Evolutionary conservation across 1,284 basidiomycete species (phyloP), one percentile per base, ranked within the genome.

Genomic region (Cutaneotrichosporon sp.): DNA sequence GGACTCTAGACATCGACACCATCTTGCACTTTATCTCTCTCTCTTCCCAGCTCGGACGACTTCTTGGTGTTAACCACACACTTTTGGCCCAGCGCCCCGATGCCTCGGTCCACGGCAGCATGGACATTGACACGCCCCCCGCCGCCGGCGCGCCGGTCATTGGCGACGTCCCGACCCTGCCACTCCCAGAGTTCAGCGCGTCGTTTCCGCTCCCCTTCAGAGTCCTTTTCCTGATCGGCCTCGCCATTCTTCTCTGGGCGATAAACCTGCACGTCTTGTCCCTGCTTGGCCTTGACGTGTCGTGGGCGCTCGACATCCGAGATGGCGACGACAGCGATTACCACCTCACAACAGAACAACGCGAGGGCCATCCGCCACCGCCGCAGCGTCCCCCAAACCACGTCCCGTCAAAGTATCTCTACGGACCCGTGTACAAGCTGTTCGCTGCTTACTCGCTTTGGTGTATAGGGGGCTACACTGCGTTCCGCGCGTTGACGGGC

Each of bases 181-280:
- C 39, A 45, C 67, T 77, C 21, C 76, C 76, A 36, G 74, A 79
- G 38, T 80, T 84, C 62, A 80, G 81, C 41, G 76, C 81, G 21
- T 76, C 77, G 9, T 88, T 89, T 67, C 89, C 89, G 8, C 78
- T 91, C 5, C 88, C 89, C 4, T 88, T 89, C 70, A 84, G 89
- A 56, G 86, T 88, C 30, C 79, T 90, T 52, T 80, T 82, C 60
- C 79, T 92, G 52, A 74, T 83, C 54, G 84, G 85, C 23, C 62
- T 87, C 46, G 86, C 87, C 34, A 79, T 88, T 52, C 69, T 89
- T 9, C 83, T 83, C 51, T 91, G 88, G 88, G 90, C 89, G 0
- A 82, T 84, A 34, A 96, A 96, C 73, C 76, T 96, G 7, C 90
- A 96, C 72, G 82, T 87, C 43, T 81, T 96, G 37, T 78, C 85